phyloP scores from a whole-genome alignment of 2,329 filamentous ascomycete genomes.

The Trichoderma atroviride region DNA sequence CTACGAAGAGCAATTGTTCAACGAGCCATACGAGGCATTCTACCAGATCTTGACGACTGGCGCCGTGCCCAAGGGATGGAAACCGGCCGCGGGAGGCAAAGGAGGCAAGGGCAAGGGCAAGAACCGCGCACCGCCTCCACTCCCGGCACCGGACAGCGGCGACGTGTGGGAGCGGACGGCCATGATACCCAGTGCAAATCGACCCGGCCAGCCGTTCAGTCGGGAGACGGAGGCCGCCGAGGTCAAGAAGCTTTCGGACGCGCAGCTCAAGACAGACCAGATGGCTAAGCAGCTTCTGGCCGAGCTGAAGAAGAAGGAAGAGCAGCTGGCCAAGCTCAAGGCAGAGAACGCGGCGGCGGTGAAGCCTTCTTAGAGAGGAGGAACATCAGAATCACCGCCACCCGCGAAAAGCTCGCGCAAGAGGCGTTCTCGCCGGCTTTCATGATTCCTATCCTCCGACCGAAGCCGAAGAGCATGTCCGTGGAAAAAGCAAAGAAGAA shows the following conservation, averaged over 20 bases:
- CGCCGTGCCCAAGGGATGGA: slow-evolving; percentile 55
- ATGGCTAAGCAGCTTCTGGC: slow-evolving; percentile 62
- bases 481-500: not conserved
- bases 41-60: slow-evolving; percentile 83
- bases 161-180: slow-evolving; percentile 69
- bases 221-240: slow-evolving; percentile 68
- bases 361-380: slow-evolving; percentile 26
- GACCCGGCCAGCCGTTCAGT: slow-evolving; percentile 72
- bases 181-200: slow-evolving; percentile 70
- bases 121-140: slow-evolving; percentile 45
- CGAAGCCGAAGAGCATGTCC: not conserved
- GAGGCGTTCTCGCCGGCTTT: slow-evolving; percentile 9
- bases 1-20: slow-evolving; percentile 95
- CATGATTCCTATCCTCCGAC: not conserved
- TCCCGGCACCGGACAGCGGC: slow-evolving; percentile 45
- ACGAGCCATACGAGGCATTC: slow-evolving; percentile 91
- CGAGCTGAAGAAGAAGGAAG: slow-evolving; percentile 67
- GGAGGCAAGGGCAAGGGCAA: slow-evolving; percentile 58
- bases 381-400: not conserved
- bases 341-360: slow-evolving; percentile 53
- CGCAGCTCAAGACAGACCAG: slow-evolving; percentile 64
- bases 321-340: slow-evolving; percentile 62
- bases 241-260: slow-evolving; percentile 63
- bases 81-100: slow-evolving; percentile 48
- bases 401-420: not conserved